Evolutionary conservation across 768 basidiomycete species (phyloP).

Genomic region (Tephrocybe rancida): DNA sequence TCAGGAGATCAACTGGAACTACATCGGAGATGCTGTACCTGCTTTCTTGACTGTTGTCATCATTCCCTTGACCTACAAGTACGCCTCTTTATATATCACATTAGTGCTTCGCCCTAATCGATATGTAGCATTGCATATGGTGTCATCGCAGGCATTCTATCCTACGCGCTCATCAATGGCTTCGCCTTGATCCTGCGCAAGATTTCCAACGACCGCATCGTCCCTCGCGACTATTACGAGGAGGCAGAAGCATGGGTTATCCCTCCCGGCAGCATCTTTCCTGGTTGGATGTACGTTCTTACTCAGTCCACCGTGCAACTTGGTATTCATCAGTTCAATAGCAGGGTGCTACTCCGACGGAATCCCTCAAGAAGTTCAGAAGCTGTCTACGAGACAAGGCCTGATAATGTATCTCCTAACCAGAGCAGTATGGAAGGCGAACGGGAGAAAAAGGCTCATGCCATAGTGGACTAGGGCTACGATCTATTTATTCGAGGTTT

Average conservation of each 20-base stretch:
- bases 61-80: constrained; percentile 83
- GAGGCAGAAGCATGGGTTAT: constrained; percentile 69
- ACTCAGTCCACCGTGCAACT: background rate
- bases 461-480: background rate
- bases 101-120: background rate
- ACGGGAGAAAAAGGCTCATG: background rate
- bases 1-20: constrained; percentile 88
- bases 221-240: constrained; percentile 67
- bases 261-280: constrained; percentile 73
- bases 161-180: constrained; percentile 76
- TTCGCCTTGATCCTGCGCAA: constrained; percentile 60
- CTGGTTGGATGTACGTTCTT: constrained; percentile 67
- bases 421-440: background rate
- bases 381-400: background rate
- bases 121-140: constrained; percentile 83
- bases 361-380: background rate
- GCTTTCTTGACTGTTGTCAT: constrained; percentile 83
- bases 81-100: constrained; percentile 23
- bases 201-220: constrained; percentile 56
- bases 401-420: background rate
- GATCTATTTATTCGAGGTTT: too few relatives aligned
- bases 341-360: background rate
- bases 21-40: constrained; percentile 82
- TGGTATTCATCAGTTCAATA: background rate
- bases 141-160: constrained; percentile 77